Percentiles rank a stretch among this genome's conserved stretches.
Conservation (phyloP, 345 rosid genomes). For the Populus davidiana region DNA sequence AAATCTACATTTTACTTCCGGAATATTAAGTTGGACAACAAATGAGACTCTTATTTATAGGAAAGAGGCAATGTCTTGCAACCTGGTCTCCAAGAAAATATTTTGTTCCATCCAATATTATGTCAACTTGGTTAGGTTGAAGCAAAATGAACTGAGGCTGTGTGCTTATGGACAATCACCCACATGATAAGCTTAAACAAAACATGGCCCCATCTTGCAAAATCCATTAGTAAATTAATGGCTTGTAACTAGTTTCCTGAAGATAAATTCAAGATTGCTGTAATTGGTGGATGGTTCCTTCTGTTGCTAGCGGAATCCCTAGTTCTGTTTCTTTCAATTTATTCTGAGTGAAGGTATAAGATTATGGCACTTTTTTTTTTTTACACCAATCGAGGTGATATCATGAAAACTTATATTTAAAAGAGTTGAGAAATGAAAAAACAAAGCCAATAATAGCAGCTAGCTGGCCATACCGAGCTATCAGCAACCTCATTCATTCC, state of each 20-base stretch:
- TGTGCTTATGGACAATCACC: neutral
- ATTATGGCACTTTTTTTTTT: neutral
- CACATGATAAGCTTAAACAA: neutral
- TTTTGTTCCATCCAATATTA: neutral
- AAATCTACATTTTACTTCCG: too few relatives aligned
- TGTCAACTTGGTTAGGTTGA: neutral
- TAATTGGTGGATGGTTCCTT: neutral
- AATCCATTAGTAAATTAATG: neutral
- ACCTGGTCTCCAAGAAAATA: too few relatives aligned
- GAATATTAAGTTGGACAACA: too few relatives aligned
- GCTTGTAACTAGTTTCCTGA: neutral
- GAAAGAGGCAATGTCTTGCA: too few relatives aligned
- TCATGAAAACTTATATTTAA: neutral
- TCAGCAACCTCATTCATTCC: conserved; percentile 45
- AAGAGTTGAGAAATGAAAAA: neutral
- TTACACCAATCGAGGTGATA: neutral
- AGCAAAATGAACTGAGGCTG: neutral
- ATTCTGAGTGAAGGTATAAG: neutral
- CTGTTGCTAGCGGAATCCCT: neutral
- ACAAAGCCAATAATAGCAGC: neutral
- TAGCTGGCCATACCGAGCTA: conserved; percentile 56
- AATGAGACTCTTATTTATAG: too few relatives aligned
- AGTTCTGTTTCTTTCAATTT: neutral
- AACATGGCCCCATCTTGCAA: neutral
- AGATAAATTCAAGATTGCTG: neutral